phyloP scores from a whole-genome alignment of 139 green algal species.

The Coelastrella sp. region DNA sequence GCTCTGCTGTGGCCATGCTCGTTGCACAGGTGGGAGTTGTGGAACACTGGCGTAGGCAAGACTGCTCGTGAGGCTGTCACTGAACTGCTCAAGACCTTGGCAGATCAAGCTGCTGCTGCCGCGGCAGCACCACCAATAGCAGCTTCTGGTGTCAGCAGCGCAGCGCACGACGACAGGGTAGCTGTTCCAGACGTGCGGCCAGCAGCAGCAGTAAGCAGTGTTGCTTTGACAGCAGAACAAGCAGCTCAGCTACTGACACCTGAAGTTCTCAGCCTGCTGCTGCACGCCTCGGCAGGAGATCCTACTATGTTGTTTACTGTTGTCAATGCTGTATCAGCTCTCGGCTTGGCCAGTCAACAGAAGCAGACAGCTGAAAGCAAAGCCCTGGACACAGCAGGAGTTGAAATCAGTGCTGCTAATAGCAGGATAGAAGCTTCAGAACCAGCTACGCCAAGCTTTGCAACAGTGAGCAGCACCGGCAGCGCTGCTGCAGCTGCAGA shows the following conservation, averaged over 20 bases:
- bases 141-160: background rate
- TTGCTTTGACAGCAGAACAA: background rate
- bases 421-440: background rate
- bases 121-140: background rate
- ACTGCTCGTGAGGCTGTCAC: background rate
- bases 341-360: background rate
- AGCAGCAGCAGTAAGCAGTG: background rate
- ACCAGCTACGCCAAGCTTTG: background rate
- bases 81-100: background rate
- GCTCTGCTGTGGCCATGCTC: background rate
- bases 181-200: background rate
- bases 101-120: background rate
- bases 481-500: background rate
- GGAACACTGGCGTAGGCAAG: constrained; percentile 13
- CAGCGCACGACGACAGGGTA: background rate
- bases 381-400: background rate
- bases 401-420: background rate
- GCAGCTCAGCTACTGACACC: background rate
- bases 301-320: constrained; percentile 23
- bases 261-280: constrained; percentile 7
- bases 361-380: background rate
- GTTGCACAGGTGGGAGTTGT: constrained; percentile 33
- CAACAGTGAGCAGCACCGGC: background rate
- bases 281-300: constrained; percentile 18
- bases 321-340: background rate